phyloP scores from a whole-genome alignment of 2,329 filamentous ascomycete genomes.

The Clarireedia sp. region DNA sequence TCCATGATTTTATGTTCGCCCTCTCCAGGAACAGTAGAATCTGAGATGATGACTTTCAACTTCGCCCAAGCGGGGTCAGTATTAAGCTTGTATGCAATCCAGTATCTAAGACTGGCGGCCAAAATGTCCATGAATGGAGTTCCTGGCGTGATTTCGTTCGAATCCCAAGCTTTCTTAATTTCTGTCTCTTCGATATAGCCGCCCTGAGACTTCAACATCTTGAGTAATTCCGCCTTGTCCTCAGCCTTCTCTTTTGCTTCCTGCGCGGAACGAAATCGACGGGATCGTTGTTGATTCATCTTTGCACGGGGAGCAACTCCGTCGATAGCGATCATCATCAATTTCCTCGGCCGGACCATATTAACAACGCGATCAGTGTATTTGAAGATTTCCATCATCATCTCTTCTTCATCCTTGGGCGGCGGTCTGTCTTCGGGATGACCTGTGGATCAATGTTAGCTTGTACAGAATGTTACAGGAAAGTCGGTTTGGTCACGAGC shows the following conservation, averaged over 20 bases:
- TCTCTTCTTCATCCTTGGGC: slow-evolving; percentile 91
- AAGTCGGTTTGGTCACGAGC: neutral
- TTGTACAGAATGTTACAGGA: neutral
- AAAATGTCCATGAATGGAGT: slow-evolving; percentile 99
- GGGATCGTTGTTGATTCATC: slow-evolving; percentile 98
- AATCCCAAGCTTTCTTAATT: slow-evolving; percentile 87
- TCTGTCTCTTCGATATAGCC: slow-evolving; percentile 54
- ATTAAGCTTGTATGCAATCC: slow-evolving; percentile 96
- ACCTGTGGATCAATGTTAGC: neutral
- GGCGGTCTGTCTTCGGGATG: slow-evolving; percentile 91
- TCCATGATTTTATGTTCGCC: slow-evolving; percentile 99
- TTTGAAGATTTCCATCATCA: slow-evolving; percentile 98
- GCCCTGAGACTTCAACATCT: slow-evolving; percentile 71
- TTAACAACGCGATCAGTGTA: slow-evolving; percentile 99
- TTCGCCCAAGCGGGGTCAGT: slow-evolving; percentile 94
- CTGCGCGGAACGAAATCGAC: slow-evolving; percentile 88
- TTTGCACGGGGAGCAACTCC: slow-evolving; percentile 96
- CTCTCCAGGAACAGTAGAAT: slow-evolving; percentile 94
- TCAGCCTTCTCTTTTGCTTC: slow-evolving; percentile 91
- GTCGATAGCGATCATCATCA: slow-evolving; percentile 97
- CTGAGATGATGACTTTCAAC: slow-evolving; percentile 95
- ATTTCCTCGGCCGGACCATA: slow-evolving; percentile 93
- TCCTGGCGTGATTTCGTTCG: slow-evolving; percentile 80
- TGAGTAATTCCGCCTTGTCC: slow-evolving; percentile 81
- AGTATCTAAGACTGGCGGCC: slow-evolving; percentile 83